Evolutionary conservation across 139 green algal genomes (phyloP).

Genomic region (Chlamydomonas sp.): DNA sequence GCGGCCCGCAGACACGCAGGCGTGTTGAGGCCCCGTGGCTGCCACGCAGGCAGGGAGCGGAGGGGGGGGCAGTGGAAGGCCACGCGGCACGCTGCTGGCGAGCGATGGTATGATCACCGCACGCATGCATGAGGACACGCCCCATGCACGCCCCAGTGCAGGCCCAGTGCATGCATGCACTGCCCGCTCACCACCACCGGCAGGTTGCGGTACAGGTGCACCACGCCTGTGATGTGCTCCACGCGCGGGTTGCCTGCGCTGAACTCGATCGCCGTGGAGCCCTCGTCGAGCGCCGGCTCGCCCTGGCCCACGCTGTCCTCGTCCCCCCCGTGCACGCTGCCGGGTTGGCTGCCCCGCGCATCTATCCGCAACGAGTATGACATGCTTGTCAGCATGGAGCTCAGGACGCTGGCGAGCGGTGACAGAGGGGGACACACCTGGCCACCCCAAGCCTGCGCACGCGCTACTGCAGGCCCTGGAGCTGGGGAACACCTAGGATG

Average conservation of each 20-base stretch:
- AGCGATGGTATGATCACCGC: no score
- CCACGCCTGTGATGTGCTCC: conserved; percentile 75
- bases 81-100: no score
- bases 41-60: no score
- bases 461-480: background rate
- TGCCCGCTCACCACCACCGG: background rate
- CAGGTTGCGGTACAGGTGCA: conserved; percentile 68
- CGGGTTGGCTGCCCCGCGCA: background rate
- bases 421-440: no score
- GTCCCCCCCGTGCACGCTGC: background rate
- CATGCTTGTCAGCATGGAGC: background rate
- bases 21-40: no score
- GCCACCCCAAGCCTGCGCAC: background rate
- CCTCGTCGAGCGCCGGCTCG: conserved; percentile 10
- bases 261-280: conserved; percentile 44
- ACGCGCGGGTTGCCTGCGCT: conserved; percentile 80
- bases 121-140: no score
- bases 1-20: no score
- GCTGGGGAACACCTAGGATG: no score
- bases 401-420: no score
- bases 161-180: no score
- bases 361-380: conserved; percentile 10
- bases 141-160: no score
- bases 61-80: no score
- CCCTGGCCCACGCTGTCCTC: conserved; percentile 18